These are phyloP conservation scores for Cladosporium colombiae DNA, from an alignment of 2,329 filamentous ascomycete genomes.

Conservation along the genomic window DNA sequence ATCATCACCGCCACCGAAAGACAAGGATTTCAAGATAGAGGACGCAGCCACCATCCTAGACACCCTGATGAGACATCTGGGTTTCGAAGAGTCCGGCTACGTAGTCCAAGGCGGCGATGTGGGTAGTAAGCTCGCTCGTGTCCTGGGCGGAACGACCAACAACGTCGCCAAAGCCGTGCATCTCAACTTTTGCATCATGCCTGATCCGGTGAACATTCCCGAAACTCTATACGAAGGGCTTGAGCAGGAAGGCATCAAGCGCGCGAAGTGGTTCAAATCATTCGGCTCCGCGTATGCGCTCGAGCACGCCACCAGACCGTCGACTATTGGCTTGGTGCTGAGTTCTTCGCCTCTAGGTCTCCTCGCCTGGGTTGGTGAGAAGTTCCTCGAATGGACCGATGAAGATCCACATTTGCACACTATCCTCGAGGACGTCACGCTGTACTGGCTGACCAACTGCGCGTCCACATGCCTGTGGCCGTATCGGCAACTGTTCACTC, in stretches of 20 bases:
- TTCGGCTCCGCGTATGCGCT: slow-evolving; percentile 53
- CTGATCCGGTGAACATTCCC: slow-evolving; percentile 29
- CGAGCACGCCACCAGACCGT: slow-evolving; percentile 56
- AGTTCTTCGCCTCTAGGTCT: slow-evolving; percentile 57
- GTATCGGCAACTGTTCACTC: slow-evolving; percentile 40
- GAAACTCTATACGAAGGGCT: slow-evolving; percentile 27
- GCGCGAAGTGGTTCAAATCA: slow-evolving; percentile 42
- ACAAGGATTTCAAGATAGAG: slow-evolving; percentile 44
- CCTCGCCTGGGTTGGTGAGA: slow-evolving; percentile 61
- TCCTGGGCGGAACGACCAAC: slow-evolving; percentile 38
- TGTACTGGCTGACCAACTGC: slow-evolving; percentile 58
- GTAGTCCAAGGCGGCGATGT: slow-evolving; percentile 59
- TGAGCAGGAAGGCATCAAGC: slow-evolving; percentile 44
- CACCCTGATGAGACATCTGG: slow-evolving; percentile 52
- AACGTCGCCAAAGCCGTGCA: slow-evolving; percentile 40
- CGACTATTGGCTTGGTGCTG: slow-evolving; percentile 58
- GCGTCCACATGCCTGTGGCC: slow-evolving; percentile 52
- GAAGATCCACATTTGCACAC: slow-evolving; percentile 41
- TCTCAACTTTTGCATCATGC: slow-evolving; percentile 26
- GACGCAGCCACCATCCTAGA: slow-evolving; percentile 50
- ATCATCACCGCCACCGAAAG: slow-evolving; percentile 48
- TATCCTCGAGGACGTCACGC: slow-evolving; percentile 51
- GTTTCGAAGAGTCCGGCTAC: slow-evolving; percentile 50
- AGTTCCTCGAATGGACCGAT: slow-evolving; percentile 56
- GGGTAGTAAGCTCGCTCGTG: slow-evolving; percentile 42